Evolutionary conservation across 257 asterid genomes (phyloP), one percentile per base, ranked within the genome.

Genomic region (Petunia axillaris): DNA sequence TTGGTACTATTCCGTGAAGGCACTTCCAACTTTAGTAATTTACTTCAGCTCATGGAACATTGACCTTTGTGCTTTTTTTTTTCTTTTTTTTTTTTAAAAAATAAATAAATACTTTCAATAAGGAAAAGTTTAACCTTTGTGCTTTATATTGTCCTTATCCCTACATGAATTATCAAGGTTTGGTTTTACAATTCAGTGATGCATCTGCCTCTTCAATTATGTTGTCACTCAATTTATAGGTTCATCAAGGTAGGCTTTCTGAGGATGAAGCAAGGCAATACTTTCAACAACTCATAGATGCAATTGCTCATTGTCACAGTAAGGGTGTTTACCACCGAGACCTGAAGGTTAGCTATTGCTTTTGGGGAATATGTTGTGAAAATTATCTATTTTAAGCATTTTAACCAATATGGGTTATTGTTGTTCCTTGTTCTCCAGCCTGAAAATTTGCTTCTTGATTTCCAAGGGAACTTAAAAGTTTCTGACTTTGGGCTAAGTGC

Each of bases 401-500:
- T 73, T 36, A 13, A 50, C 77, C 25, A 60, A 41, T 64, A 70
- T 77, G 41, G 66, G 77, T 48, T 54, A 65, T 78, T 78, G 25
- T 58, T 68, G 75, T 85, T 58, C 79, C 78, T 76, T 75, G 74
- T 78, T 85, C 58, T 66, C 73, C 84, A 95, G 99, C 98, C 99
- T 81, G 98, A 95, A 88, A 95, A 95, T 84, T 89, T 95, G 88
- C 99, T 95, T 83, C 93, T 95, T 84, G 98, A 95, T 90, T 87
- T 91, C 88, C 64, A 85, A 81, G 97, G 91, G 76, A 95, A 89
- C 87, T 87, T 95, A 90, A 95, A 93, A 89, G 89, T 95, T 76
- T 95, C 97, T 79, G 99, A 95, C 90, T 95, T 95, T 85, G 99
- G 99, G 84, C 89, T 93, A 80, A 92, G 98, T 83, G 99, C 98